A percentile compares a stretch with the other conserved stretches of the same genome.
These are phyloP conservation scores for Rhizopogon sp. DNA, from an alignment of 768 basidiomycete genomes.

Conservation along the genomic window DNA sequence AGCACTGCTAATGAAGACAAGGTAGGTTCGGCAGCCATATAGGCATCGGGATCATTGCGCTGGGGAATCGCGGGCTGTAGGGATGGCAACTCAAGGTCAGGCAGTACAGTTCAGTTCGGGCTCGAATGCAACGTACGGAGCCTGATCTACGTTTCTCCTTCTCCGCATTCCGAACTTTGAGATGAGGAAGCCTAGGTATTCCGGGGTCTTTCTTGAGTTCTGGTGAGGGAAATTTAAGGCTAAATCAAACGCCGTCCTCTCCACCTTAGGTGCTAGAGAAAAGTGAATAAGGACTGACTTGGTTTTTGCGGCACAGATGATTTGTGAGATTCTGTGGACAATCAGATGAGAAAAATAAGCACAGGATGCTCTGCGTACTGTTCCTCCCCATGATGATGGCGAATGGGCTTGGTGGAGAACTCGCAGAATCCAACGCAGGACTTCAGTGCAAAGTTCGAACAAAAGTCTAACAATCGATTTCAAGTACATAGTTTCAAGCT, in stretches of 20 bases:
- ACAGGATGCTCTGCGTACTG: constrained; percentile 15
- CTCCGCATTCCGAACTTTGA: constrained; percentile 55
- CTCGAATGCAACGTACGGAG: constrained; percentile 27
- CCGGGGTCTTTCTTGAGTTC: constrained; percentile 90
- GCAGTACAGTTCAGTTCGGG: neutral
- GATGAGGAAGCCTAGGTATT: constrained; percentile 73
- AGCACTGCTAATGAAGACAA: constrained; percentile 54
- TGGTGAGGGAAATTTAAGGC: constrained; percentile 19
- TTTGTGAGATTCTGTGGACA: constrained; percentile 18
- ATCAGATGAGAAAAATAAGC: neutral
- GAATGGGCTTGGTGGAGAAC: too few species aligned
- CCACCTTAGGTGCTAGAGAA: neutral
- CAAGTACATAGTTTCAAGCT: neutral
- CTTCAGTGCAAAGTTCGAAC: neutral
- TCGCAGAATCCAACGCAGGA: too few species aligned
- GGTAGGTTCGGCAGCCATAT: constrained; percentile 74
- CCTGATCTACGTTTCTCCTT: constrained; percentile 44
- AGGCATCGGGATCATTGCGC: constrained; percentile 46
- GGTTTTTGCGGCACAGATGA: constrained; percentile 19
- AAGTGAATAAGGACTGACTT: constrained; percentile 10
- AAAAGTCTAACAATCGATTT: neutral
- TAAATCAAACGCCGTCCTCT: constrained; percentile 4
- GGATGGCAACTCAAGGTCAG: neutral
- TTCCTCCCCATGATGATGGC: constrained; percentile 22
- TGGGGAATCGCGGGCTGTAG: constrained; percentile 17